Percentiles rank a stretch among this genome's conserved stretches.
Conservation (phyloP, 345 rosid species). For the Ailanthus altissimus region DNA sequence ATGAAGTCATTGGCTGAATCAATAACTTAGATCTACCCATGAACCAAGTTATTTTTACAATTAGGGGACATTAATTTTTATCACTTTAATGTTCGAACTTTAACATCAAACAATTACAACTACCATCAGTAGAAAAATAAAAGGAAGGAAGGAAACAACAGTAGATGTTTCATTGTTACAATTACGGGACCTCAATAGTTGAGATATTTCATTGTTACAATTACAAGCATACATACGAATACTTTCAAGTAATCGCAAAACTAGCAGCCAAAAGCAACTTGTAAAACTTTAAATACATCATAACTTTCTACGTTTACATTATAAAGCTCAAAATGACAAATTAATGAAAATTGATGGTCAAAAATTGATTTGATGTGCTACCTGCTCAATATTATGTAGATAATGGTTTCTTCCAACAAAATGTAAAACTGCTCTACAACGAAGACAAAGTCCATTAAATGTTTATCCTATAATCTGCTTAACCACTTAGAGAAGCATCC, state of each 20-base stretch:
- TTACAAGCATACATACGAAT: not conserved
- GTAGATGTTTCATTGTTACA: too few species aligned
- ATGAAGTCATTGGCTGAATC: not conserved
- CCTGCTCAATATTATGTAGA: constrained; percentile 78
- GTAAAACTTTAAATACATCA: not conserved
- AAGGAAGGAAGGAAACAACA: not conserved
- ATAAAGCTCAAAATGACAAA: not conserved
- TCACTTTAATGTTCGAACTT: not conserved
- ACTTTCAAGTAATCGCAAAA: not conserved
- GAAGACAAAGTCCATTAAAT: constrained; percentile 75
- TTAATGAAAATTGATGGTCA: not conserved
- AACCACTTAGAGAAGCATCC: constrained; percentile 98
- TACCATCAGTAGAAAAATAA: not conserved
- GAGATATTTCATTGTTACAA: not conserved
- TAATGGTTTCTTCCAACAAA: constrained; percentile 87
- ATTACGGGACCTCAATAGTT: not conserved
- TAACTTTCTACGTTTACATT: not conserved
- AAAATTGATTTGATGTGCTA: constrained; percentile 19
- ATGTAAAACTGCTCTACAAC: constrained; percentile 82
- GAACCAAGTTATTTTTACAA: not conserved
- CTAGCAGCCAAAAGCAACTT: not conserved
- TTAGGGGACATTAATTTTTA: not conserved
- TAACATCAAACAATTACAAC: not conserved
- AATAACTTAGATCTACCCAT: not conserved
- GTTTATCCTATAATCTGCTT: constrained; percentile 71